Evolutionary conservation across 2,329 filamentous ascomycete genomes (phyloP), one percentile per base, ranked within the genome.

Genomic region (Plenodomus lindquistii): DNA sequence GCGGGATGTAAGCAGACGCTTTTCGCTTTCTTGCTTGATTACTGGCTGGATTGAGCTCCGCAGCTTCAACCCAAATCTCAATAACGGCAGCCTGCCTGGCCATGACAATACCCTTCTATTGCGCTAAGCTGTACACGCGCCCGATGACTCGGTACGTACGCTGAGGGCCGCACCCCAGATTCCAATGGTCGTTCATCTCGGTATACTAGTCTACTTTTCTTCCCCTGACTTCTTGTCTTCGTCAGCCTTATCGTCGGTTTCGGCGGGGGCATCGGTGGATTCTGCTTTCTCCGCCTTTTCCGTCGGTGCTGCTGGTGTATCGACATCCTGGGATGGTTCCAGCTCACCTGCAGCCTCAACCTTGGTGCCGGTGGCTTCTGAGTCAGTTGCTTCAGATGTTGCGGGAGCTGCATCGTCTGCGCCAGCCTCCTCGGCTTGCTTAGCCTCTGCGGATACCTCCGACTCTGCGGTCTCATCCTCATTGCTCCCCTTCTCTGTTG

Each of bases 401-500:
- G 49, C 46, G 15, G 38, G n/a, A 21, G 35, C 24, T 16, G 40
- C 27, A 11, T 54, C 36, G 24, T 55, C 51, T 45, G 46, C 24
- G 21, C 38, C 17, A 18, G 35, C 42, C n/a, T 38, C 52, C 18
- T 42, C 39, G 10, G 18, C 22, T 44, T 54, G 42, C 40, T 58
- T 44, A 36, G 50, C 48, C 19, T 52, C 44, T 34, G 45, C 40
- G 16, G 51, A 42, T 38, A 52, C 38, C 34, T 50, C 44, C 35
- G 52, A 34, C 37, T 56, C 54, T 20, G 41, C 40, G 37, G 52
- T 41, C 47, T 52, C 50, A 51, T 55, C 50, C 41, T 48, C 63
- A 52, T 31, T 48, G 46, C 29, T 55, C 55, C 50, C 54, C 55
- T 49, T 59, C 58, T 55, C 62, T 42, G 39, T 48, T 50, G 45